Percentiles rank a stretch among this genome's conserved stretches.
phyloP scores from a whole-genome alignment of 345 rosid genomes.

The Mercurialis annua region DNA sequence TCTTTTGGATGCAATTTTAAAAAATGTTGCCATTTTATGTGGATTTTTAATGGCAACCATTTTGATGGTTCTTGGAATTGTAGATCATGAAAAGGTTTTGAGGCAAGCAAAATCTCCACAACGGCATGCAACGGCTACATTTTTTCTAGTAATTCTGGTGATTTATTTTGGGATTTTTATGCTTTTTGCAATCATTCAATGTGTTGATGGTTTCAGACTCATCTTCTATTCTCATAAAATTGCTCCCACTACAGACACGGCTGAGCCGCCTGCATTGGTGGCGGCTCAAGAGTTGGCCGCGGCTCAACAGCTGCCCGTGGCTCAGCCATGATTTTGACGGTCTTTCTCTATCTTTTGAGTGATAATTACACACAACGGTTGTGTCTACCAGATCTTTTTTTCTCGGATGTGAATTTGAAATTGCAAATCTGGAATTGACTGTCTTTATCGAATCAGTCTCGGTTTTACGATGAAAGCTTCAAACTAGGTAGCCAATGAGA shows the following conservation, averaged over 20 bases:
- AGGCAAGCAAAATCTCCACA: background rate
- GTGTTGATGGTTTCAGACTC: conserved; percentile 1
- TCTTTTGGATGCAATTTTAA: background rate
- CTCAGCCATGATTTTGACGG: background rate
- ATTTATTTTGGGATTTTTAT: background rate
- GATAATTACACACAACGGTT: too few relatives aligned
- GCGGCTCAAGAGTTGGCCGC: background rate
- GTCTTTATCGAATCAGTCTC: too few relatives aligned
- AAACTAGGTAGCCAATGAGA: too few relatives aligned
- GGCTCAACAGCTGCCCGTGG: background rate
- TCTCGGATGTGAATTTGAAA: too few relatives aligned
- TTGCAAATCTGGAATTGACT: too few relatives aligned
- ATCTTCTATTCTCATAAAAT: background rate
- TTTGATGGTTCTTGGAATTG: background rate
- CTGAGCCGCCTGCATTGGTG: background rate
- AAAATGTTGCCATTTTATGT: background rate
- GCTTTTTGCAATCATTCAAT: conserved; percentile 2
- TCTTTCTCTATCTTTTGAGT: too few relatives aligned
- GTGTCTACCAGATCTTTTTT: too few relatives aligned
- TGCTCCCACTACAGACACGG: background rate
- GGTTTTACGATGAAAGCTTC: too few relatives aligned
- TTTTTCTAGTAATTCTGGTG: background rate
- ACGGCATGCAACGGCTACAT: background rate
- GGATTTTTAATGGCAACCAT: background rate
- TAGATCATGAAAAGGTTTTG: background rate